These are phyloP conservation scores for Pelagophyceae sp. DNA, from an alignment of 352 stramenopile genomes.

Conservation along the genomic window DNA sequence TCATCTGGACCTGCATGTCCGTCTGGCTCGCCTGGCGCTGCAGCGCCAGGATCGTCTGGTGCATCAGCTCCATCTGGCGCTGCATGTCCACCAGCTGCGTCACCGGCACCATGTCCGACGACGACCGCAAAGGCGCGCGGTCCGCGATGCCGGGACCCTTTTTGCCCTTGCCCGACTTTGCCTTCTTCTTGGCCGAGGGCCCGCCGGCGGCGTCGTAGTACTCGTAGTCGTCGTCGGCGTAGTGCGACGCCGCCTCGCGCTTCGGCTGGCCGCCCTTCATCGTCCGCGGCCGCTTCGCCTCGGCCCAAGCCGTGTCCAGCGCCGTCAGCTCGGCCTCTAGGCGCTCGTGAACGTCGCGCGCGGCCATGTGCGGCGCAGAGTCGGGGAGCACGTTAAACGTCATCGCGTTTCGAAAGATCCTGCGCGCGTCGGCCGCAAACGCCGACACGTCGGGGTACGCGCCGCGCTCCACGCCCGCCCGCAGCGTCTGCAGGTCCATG, in stretches of 20 bases:
- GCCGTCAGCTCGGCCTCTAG: background rate
- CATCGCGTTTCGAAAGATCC: conserved; percentile 79
- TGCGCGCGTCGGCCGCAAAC: conserved; percentile 29
- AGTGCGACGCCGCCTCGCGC: too few relatives aligned
- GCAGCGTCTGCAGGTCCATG: conserved; percentile 36
- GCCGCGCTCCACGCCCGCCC: conserved; percentile 26
- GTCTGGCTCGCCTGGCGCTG: background rate
- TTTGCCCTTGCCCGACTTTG: background rate
- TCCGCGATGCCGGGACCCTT: conserved; percentile 1
- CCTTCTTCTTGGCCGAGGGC: background rate
- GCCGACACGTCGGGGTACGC: conserved; percentile 24
- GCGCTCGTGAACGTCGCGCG: conserved; percentile 2
- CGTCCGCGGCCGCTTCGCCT: background rate
- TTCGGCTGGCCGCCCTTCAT: too few relatives aligned
- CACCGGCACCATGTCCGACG: background rate
- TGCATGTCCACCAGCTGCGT: conserved; percentile 2
- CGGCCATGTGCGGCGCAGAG: conserved; percentile 8
- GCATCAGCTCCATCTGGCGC: conserved; percentile 14
- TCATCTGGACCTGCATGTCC: conserved; percentile 17
- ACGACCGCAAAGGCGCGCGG: background rate
- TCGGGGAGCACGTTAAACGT: conserved; percentile 53
- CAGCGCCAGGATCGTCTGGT: background rate
- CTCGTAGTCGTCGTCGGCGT: background rate
- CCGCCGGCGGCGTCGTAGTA: background rate
- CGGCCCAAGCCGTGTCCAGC: background rate